Conservation (phyloP, 306 rosid species). For the Carpinus fangiana region DNA sequence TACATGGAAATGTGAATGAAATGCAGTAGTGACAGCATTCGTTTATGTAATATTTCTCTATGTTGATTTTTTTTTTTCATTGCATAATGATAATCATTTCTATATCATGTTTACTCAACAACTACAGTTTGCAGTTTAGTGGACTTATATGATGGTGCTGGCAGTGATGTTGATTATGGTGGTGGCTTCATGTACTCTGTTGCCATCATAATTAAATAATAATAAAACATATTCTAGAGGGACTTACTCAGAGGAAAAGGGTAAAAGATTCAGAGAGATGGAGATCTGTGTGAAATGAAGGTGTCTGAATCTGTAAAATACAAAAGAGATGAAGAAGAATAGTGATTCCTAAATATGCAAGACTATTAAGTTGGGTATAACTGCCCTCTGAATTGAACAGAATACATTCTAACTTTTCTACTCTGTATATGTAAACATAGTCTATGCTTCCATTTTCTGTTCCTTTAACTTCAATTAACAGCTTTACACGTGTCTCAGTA, state of each 20-base stretch:
- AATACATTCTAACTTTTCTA: conserved; percentile 14
- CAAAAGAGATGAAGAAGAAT: neutral
- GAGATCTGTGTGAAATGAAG: neutral
- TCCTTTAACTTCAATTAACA: conserved; percentile 26
- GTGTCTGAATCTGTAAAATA: neutral
- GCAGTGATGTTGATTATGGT: neutral
- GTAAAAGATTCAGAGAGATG: neutral
- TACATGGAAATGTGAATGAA: neutral
- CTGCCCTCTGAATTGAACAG: neutral
- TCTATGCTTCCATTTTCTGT: conserved; percentile 4
- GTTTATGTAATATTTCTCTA: neutral
- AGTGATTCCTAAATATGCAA: neutral
- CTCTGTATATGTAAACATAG: conserved; percentile 4
- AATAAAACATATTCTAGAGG: neutral
- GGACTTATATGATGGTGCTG: neutral
- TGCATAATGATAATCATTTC: neutral
- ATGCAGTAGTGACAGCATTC: neutral
- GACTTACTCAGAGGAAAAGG: neutral
- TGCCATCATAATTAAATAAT: neutral
- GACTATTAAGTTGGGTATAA: neutral
- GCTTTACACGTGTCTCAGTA: conserved; percentile 55
- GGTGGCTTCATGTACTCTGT: neutral
- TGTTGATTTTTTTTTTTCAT: neutral
- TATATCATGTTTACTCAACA: neutral
- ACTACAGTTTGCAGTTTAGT: neutral